These are phyloP conservation scores for Quambalaria eucalypti DNA, from an alignment of 1,284 basidiomycete species.

Conservation along the genomic window DNA sequence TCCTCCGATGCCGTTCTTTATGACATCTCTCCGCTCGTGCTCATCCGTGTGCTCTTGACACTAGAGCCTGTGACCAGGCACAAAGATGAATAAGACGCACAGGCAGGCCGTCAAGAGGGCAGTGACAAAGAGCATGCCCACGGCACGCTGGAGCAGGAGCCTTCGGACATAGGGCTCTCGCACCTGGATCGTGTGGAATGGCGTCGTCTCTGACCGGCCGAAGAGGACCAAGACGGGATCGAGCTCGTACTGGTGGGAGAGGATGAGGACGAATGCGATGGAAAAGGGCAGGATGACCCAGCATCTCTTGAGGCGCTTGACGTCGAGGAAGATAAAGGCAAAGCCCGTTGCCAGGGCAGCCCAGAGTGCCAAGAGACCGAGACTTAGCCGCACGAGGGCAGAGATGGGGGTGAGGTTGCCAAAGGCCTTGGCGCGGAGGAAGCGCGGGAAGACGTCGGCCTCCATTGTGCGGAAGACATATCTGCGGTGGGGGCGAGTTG, in stretches of 20 bases:
- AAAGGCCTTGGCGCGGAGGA: conserved; percentile 90
- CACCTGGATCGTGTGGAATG: conserved; percentile 80
- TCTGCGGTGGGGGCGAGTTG: neutral
- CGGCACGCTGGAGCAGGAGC: conserved; percentile 71
- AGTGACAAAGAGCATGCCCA: conserved; percentile 66
- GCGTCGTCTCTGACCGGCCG: conserved; percentile 53
- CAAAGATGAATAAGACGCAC: conserved; percentile 79
- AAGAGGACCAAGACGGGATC: conserved; percentile 63
- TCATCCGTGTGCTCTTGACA: too few species aligned
- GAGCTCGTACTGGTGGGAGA: conserved; percentile 91
- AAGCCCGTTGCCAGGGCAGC: conserved; percentile 80
- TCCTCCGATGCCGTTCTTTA: too few species aligned
- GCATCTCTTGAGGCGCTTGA: conserved; percentile 77
- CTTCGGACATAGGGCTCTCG: conserved; percentile 86
- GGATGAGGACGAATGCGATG: conserved; percentile 76
- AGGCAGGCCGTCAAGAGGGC: conserved; percentile 63
- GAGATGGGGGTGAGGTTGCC: conserved; percentile 88
- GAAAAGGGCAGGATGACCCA: conserved; percentile 94
- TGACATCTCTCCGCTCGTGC: conserved; percentile 5
- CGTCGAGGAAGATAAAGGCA: conserved; percentile 83
- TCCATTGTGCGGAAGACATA: conserved; percentile 92
- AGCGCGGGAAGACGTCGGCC: conserved; percentile 83
- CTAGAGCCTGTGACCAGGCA: conserved; percentile 76
- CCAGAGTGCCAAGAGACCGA: conserved; percentile 82
- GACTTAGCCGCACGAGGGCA: conserved; percentile 61